A percentile compares a stretch with the other conserved stretches of the same genome.
Conservation (phyloP, 495 filamentous ascomycete genomes). For the Daldinia vernicosa region DNA sequence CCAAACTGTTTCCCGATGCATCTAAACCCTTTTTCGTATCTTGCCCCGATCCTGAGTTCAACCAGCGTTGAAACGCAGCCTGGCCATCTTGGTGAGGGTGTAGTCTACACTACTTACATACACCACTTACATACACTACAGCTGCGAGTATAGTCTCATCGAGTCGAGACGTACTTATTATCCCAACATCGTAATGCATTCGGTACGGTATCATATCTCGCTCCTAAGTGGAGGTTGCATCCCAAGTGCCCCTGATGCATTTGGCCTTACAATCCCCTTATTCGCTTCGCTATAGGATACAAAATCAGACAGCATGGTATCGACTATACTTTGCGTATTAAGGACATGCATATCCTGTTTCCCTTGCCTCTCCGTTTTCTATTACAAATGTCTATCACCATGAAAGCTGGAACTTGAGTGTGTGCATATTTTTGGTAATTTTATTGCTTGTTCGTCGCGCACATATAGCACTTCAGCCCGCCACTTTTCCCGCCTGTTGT, state of each 20-base stretch:
- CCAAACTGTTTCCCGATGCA: slow-evolving; percentile 28
- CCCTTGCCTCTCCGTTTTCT: slow-evolving; percentile 34
- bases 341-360: slow-evolving; percentile 41
- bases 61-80: slow-evolving; percentile 34
- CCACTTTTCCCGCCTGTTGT: slow-evolving; percentile 13
- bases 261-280: slow-evolving; percentile 32
- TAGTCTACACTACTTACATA: not conserved
- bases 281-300: slow-evolving; percentile 24
- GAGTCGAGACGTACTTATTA: slow-evolving; percentile 6
- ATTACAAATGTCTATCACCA: slow-evolving; percentile 36
- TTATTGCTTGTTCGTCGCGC: slow-evolving; percentile 13
- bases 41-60: slow-evolving; percentile 35
- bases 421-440: slow-evolving; percentile 36
- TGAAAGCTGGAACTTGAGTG: slow-evolving; percentile 34
- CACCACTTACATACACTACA: not conserved
- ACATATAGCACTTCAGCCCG: slow-evolving; percentile 29
- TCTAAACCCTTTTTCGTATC: slow-evolving; percentile 39
- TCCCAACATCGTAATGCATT: slow-evolving; percentile 23
- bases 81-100: not conserved
- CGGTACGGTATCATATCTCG: slow-evolving; percentile 16
- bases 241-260: slow-evolving; percentile 31
- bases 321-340: slow-evolving; percentile 40
- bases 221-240: slow-evolving; percentile 38
- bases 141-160: slow-evolving; percentile 12
- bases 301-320: slow-evolving; percentile 21